These are phyloP conservation scores for Euptelea pleiosperma DNA, from an alignment of 164 flowering plant species.

Conservation along the genomic window DNA sequence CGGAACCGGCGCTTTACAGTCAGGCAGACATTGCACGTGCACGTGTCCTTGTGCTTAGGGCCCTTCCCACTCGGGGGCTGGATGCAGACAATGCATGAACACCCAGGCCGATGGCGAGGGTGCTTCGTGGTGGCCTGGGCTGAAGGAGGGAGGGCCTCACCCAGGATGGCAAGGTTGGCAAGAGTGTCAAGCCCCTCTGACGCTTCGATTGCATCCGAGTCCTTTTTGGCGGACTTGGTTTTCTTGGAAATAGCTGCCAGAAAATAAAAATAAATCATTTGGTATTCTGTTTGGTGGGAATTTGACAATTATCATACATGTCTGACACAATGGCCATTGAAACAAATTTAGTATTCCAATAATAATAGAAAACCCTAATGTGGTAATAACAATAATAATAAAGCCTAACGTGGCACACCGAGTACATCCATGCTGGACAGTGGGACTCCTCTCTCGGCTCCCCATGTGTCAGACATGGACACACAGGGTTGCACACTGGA, in stretches of 20 bases:
- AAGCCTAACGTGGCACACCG: too few relatives aligned
- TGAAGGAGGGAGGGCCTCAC: constrained; percentile 34
- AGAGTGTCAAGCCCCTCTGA: constrained; percentile 68
- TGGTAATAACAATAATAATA: too few relatives aligned
- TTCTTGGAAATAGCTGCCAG: constrained; percentile 41
- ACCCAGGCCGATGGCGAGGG: constrained; percentile 87
- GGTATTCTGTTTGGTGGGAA: too few relatives aligned
- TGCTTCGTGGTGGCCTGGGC: constrained; percentile 68
- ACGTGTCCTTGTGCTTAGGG: constrained; percentile 69
- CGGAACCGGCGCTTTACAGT: constrained; percentile 72
- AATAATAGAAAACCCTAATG: too few relatives aligned
- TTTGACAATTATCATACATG: too few relatives aligned
- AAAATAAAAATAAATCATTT: constrained; percentile 7
- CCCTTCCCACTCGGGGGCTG: constrained; percentile 95
- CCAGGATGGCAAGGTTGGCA: constrained; percentile 61
- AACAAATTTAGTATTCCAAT: too few relatives aligned
- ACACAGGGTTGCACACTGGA: too few relatives aligned
- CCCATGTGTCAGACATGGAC: too few relatives aligned
- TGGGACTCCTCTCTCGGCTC: too few relatives aligned
- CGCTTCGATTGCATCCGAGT: constrained; percentile 36
- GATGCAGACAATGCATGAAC: constrained; percentile 93
- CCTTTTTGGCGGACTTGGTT: constrained; percentile 40
- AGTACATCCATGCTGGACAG: too few relatives aligned
- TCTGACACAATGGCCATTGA: too few relatives aligned
- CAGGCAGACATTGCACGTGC: constrained; percentile 74